Evolutionary conservation across 805 yeast species (phyloP), one percentile per base, ranked within the genome.

Genomic region (Diddensiella caesifluorescens): DNA sequence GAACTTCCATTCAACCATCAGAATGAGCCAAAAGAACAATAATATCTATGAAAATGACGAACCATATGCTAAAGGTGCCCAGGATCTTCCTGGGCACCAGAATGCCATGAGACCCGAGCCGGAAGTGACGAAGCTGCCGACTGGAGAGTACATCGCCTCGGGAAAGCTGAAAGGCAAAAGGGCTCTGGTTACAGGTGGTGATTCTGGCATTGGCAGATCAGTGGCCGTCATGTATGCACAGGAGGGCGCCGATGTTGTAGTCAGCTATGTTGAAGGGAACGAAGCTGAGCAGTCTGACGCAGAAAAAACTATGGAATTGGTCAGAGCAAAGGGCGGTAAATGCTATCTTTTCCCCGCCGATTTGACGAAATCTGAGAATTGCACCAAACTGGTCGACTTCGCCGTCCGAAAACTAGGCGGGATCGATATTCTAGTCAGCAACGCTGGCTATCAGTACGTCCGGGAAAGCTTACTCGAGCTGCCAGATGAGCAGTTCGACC

Each of bases 181-280:
- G 35, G 35, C 35, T 31, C 35, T 31, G 12, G 18, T 31, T 19
- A 31, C 18, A 4, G 35, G 35, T 31, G 35, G 35, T n/a, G 35
- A 31, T 31, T 31, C 35, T 4, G 35, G 35, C 12, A 31, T 31
- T 31, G 35, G 35, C 18, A 18, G 35, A 15, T 15, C 35, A 15
- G 35, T 31, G 18, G 35, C 35, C 16, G 35, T 31, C 18, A 15
- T 31, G 18, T 31, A 31, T 31, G 35, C 35, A 5, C 13, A 13
- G 19, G 35, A 31, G 19, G 35, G 35, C 12, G 35, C 35, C 12
- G 35, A 31, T 31, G 16, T 16, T 13, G 35, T 19, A 4, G 18
- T 31, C 6, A 31, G 20, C 15, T 31, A 31, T 31, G 19, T 31
- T 19, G 35, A n/a, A n/a, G 19, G 18, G 4, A 31, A 9, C 19